Percentiles rank a stretch among this genome's conserved stretches.
Evolutionary conservation across 176 grass and related monocot genomes (phyloP).

Genomic region (Oryza meyeriana): DNA sequence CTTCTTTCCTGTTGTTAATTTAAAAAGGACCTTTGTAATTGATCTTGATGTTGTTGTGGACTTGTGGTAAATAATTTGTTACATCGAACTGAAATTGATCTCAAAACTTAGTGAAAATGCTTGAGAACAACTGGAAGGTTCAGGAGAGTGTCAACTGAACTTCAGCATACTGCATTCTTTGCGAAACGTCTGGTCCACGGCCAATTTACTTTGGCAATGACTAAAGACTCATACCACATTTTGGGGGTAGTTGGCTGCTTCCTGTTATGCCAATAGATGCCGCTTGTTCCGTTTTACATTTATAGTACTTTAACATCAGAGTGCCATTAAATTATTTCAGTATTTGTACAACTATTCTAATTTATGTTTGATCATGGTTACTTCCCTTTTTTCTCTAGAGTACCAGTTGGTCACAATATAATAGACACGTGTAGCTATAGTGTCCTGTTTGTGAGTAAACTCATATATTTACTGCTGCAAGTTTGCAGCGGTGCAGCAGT

Average conservation of each 20-base stretch:
- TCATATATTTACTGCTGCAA: not conserved
- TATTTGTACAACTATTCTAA: not conserved
- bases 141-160: not conserved
- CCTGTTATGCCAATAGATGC: not conserved
- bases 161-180: conserved; percentile 1
- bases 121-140: not conserved
- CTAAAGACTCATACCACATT: not conserved
- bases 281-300: not conserved
- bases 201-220: not conserved
- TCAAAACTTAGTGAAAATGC: conserved; percentile 17
- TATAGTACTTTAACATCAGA: conserved; percentile 14
- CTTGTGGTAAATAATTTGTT: conserved; percentile 8
- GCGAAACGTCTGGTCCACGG: not conserved
- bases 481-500: not conserved
- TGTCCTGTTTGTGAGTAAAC: not conserved
- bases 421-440: not conserved
- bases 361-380: not conserved
- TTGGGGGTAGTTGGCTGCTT: not conserved
- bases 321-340: not conserved
- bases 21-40: not conserved
- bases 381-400: not conserved
- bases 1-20: not conserved
- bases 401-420: not conserved
- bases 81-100: not conserved
- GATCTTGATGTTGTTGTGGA: not conserved